A percentile compares a stretch with the other conserved stretches of the same genome.
phyloP scores from a whole-genome alignment of 148 eudicot species.

The Drosera capensis region DNA sequence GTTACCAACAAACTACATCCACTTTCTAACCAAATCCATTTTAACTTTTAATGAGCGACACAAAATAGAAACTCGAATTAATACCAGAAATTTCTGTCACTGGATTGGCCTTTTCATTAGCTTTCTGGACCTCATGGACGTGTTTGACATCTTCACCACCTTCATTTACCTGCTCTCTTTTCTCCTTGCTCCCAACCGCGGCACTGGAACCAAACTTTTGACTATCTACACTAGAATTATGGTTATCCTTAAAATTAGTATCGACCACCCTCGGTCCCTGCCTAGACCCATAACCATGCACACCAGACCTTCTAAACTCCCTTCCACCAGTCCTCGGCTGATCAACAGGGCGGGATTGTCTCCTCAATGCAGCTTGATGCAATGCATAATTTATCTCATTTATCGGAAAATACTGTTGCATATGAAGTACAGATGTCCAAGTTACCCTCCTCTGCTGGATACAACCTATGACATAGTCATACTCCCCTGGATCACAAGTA shows the following conservation, averaged over 20 bases:
- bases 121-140: slow-evolving; percentile 5
- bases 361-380: slow-evolving; percentile 40
- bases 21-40: no score
- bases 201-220: slow-evolving; percentile 8
- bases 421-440: slow-evolving; percentile 47
- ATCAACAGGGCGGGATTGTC: slow-evolving; percentile 15
- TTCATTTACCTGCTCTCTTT: slow-evolving; percentile 2
- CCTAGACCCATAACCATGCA: slow-evolving; percentile 16
- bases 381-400: slow-evolving; percentile 28
- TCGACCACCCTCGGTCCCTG: slow-evolving; percentile 19
- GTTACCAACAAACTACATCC: no score
- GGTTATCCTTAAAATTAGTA: slow-evolving; percentile 13
- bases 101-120: slow-evolving; percentile 10
- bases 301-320: slow-evolving; percentile 31
- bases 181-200: slow-evolving; percentile 4
- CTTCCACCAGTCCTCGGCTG: slow-evolving; percentile 19
- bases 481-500: slow-evolving; percentile 15
- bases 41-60: no score
- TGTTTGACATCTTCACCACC: slow-evolving; percentile 12
- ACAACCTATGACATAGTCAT: slow-evolving; percentile 14
- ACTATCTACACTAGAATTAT: slow-evolving; percentile 6
- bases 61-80: no score
- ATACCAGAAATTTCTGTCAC: slow-evolving; percentile 10
- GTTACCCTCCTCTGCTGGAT: slow-evolving; percentile 44
- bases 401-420: slow-evolving; percentile 46